phyloP scores from a whole-genome alignment of 768 basidiomycete genomes.

The Rossbeevera mucosa region DNA sequence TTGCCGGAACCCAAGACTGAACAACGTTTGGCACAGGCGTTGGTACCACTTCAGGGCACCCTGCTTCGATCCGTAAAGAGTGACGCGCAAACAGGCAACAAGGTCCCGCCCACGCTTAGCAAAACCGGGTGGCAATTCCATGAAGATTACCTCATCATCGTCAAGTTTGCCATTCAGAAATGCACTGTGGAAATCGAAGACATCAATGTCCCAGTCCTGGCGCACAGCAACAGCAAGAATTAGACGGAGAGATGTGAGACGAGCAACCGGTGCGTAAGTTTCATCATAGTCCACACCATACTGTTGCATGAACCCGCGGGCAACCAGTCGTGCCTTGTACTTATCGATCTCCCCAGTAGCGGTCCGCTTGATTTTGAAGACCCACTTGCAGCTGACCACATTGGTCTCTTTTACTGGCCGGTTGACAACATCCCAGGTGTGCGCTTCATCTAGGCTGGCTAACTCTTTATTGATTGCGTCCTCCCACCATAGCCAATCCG shows the following conservation, averaged over 20 bases:
- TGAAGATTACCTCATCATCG: constrained; percentile 12
- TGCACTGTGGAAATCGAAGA: constrained; percentile 12
- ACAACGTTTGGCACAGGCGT: neutral
- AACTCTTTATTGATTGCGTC: constrained; percentile 21
- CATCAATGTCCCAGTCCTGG: constrained; percentile 8
- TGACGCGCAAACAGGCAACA: neutral
- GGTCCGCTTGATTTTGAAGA: constrained; percentile 40
- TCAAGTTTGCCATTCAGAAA: too few species aligned
- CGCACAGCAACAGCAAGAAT: constrained; percentile 7
- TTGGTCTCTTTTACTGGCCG: constrained; percentile 27
- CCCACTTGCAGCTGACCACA: constrained; percentile 37
- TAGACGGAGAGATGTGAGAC: constrained; percentile 18
- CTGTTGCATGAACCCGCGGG: constrained; percentile 38
- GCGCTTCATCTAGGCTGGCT: constrained; percentile 7
- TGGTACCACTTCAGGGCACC: constrained; percentile 1
- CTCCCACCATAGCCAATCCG: constrained; percentile 27
- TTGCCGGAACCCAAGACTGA: neutral
- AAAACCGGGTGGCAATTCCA: constrained; percentile 3
- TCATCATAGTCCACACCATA: constrained; percentile 38
- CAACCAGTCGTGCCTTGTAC: too few species aligned
- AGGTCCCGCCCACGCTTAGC: neutral
- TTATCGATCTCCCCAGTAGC: too few species aligned
- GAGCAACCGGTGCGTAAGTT: constrained; percentile 32
- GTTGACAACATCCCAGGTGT: constrained; percentile 30
- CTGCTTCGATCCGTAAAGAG: neutral